phyloP scores from a whole-genome alignment of 1,284 basidiomycete genomes.

The Afroboletus lepidellus region DNA sequence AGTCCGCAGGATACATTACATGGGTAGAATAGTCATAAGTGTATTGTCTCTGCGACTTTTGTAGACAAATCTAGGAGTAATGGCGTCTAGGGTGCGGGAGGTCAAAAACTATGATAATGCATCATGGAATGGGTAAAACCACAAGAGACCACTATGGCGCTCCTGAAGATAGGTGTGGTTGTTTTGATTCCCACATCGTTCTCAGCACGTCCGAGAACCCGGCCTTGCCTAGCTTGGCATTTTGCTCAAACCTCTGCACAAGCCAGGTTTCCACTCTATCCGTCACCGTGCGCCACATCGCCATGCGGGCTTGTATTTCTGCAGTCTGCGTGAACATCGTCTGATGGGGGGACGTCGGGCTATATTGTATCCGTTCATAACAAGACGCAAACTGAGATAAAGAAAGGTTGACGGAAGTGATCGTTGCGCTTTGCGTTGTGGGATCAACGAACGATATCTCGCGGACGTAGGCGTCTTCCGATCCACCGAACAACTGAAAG shows the following conservation, averaged over 20 bases:
- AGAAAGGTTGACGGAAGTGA: constrained; percentile 88
- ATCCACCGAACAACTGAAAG: constrained; percentile 77
- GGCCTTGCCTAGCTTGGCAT: constrained; percentile 81
- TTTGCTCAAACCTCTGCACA: constrained; percentile 83
- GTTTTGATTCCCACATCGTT: constrained; percentile 63
- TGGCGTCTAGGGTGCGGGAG: constrained; percentile 21
- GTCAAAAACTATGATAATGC: constrained; percentile 5
- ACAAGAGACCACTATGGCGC: constrained; percentile 14
- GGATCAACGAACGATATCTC: constrained; percentile 94
- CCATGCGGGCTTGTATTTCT: constrained; percentile 77
- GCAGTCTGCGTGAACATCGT: constrained; percentile 82
- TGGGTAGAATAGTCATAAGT: constrained; percentile 31
- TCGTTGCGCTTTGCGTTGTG: constrained; percentile 70
- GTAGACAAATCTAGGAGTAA: constrained; percentile 24
- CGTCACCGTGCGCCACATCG: constrained; percentile 75
- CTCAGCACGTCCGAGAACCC: constrained; percentile 86
- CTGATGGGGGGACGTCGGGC: constrained; percentile 56
- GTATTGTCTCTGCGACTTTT: constrained; percentile 26
- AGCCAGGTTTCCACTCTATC: constrained; percentile 82
- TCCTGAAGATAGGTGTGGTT: constrained; percentile 35
- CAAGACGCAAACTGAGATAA: constrained; percentile 88
- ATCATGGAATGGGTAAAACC: background rate
- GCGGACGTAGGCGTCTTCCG: constrained; percentile 90
- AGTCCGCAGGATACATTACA: constrained; percentile 19
- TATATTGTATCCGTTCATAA: constrained; percentile 87